Percentiles rank a stretch among this genome's conserved stretches.
Evolutionary conservation across 2,329 filamentous ascomycete genomes (phyloP).

Genomic region (Paecilomyces formosus): DNA sequence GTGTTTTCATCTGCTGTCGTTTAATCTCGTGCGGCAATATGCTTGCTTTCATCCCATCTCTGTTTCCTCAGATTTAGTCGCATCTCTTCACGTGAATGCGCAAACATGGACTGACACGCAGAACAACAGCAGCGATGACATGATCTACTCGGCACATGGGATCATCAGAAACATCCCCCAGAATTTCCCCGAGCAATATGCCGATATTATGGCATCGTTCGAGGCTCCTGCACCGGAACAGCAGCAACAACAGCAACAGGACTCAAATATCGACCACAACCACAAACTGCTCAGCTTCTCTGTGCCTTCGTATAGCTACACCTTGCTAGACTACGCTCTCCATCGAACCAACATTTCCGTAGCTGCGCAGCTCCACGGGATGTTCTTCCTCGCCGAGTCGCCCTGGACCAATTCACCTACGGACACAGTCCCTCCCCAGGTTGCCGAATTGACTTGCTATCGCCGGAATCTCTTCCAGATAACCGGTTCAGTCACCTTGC

Average conservation of each 20-base stretch:
- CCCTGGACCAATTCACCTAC: slow-evolving; percentile 52
- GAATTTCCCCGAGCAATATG: slow-evolving; percentile 45
- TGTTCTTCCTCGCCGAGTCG: slow-evolving; percentile 62
- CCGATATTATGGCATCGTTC: slow-evolving; percentile 41
- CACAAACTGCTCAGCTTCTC: slow-evolving; percentile 70
- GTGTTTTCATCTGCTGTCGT: neutral
- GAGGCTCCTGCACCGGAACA: slow-evolving; percentile 38
- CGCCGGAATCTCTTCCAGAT: slow-evolving; percentile 94
- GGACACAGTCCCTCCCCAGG: slow-evolving; percentile 49
- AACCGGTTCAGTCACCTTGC: slow-evolving; percentile 77
- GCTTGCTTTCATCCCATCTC: slow-evolving; percentile 1
- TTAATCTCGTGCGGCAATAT: too few species aligned
- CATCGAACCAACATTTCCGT: slow-evolving; percentile 50
- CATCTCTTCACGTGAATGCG: neutral
- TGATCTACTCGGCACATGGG: slow-evolving; percentile 39
- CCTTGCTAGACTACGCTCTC: slow-evolving; percentile 53
- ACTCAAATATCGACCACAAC: slow-evolving; percentile 56
- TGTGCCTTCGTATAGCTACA: slow-evolving; percentile 53
- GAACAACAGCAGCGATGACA: slow-evolving; percentile 45
- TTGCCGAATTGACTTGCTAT: slow-evolving; percentile 81
- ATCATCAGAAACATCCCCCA: slow-evolving; percentile 44
- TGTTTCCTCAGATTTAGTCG: slow-evolving; percentile 9
- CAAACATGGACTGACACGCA: slow-evolving; percentile 1
- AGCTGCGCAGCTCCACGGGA: slow-evolving; percentile 57
- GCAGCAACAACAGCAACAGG: slow-evolving; percentile 45